Base-by-base conservation (phyloP, 129 eudicot genomes). In the Centella asiatica region DNA sequence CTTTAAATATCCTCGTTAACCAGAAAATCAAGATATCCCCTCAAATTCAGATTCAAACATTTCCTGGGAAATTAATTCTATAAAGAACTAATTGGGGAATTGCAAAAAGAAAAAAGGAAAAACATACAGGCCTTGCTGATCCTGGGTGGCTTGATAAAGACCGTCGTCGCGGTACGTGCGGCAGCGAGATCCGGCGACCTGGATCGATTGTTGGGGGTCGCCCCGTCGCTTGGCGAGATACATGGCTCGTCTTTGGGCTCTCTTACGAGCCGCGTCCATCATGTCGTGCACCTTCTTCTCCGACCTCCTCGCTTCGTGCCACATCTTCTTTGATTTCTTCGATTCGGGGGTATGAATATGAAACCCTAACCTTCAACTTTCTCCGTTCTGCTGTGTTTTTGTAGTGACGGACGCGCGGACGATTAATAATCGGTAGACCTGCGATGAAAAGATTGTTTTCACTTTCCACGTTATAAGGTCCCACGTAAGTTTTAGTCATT, bases 291-390 rank as follows among this genome's bases (percentile, higher is more conserved):
- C 99, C 85, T 92, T 92, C 62, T 58, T 76, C 89, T 92, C 99
- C 76, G 99, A 92, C 77, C 96, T 83, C 57, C 99, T 81, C 15
- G 99, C 99, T 74, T 93, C 99, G 81, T 93, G 96, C 99, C 99
- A 93, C 99, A 87, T 92, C 79, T 68, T 76, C 27, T 18, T 29
- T 29, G 23, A 14, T 54, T 33, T 26, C 20, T 55, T 29, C 42
- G 22, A 18, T 19, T 18, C 12, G 47, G 1, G 47, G 2, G 18
- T 42, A n/a, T 42, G 47, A 15, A 42, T 9, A 6, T 56, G n/a
- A 3, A 57, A 57, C 63, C 63, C 63, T 57, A 57, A 57, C 36
- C 15, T 19, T 2, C 18, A 4, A 3, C 3, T 29, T 8, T 49
- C 55, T 17, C 1, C 42, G 5, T n/a, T 14, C 17, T 13, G n/a